Percentiles rank a stretch among this genome's conserved stretches.
These are phyloP conservation scores for Naematelia encephala DNA, from an alignment of 768 basidiomycete species.

Conservation along the genomic window DNA sequence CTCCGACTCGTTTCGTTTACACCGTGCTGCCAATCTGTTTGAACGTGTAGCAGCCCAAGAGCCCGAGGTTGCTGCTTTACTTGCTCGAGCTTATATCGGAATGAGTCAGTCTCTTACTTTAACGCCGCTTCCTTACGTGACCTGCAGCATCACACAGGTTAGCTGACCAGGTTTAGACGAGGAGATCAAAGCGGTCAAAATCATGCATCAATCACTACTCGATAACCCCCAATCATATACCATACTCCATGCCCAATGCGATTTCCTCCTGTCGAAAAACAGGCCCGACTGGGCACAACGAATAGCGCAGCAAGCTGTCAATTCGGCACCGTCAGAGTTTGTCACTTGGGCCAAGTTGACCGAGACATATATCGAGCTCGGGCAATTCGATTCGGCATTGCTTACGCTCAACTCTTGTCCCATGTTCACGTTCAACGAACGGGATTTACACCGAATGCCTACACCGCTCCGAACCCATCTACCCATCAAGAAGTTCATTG, in stretches of 20 bases:
- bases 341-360: slow-evolving; percentile 99
- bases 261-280: slow-evolving; percentile 83
- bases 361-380: slow-evolving; percentile 85
- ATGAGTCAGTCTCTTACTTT: slow-evolving; percentile 70
- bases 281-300: slow-evolving; percentile 84
- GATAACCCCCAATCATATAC: slow-evolving; percentile 89
- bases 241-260: slow-evolving; percentile 88
- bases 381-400: slow-evolving; percentile 77
- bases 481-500: slow-evolving; percentile 78
- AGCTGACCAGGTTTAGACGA: slow-evolving; percentile 62
- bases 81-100: slow-evolving; percentile 88
- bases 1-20: slow-evolving; percentile 80
- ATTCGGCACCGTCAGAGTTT: slow-evolving; percentile 97
- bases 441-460: slow-evolving; percentile 83
- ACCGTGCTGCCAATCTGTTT: slow-evolving; percentile 86
- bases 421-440: slow-evolving; percentile 99
- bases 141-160: background rate
- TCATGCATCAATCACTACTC: slow-evolving; percentile 78
- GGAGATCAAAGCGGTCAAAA: slow-evolving; percentile 95
- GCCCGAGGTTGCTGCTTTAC: slow-evolving; percentile 80
- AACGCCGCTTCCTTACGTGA: background rate
- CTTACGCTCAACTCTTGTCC: slow-evolving; percentile 98
- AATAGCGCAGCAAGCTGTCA: slow-evolving; percentile 89
- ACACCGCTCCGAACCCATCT: slow-evolving; percentile 76
- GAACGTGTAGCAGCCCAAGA: slow-evolving; percentile 82